Percentiles rank a stretch among this genome's conserved stretches.
These are phyloP conservation scores for Sisymbrium irio DNA, from an alignment of 345 rosid species.

Conservation along the genomic window DNA sequence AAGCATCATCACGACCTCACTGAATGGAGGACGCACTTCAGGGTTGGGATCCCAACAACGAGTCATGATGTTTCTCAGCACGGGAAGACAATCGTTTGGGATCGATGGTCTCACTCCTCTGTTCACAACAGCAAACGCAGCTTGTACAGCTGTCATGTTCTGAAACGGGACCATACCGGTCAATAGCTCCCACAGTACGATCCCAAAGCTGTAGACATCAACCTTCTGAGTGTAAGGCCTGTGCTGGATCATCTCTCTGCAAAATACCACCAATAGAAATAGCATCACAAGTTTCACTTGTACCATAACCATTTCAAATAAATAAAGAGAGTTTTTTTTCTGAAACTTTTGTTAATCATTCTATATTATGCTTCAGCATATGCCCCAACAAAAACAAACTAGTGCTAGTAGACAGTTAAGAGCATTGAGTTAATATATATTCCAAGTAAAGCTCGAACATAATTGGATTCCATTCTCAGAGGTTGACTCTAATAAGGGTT, in stretches of 20 bases:
- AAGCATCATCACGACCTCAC: constrained; percentile 45
- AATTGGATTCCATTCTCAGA: constrained; percentile 2
- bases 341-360: not conserved
- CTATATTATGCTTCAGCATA: not conserved
- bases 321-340: not conserved
- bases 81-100: constrained; percentile 47
- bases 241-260: constrained; percentile 46
- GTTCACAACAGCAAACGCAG: constrained; percentile 57
- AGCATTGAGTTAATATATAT: not conserved
- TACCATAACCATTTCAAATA: not conserved
- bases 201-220: constrained; percentile 48
- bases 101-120: constrained; percentile 49
- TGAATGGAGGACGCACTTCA: constrained; percentile 47
- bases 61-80: constrained; percentile 44
- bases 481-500: not conserved
- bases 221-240: constrained; percentile 43
- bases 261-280: not conserved
- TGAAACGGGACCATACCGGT: constrained; percentile 52
- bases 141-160: constrained; percentile 57
- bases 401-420: not conserved
- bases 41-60: constrained; percentile 53
- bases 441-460: constrained; percentile 2
- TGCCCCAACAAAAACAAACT: not conserved
- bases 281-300: not conserved
- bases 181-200: constrained; percentile 46